Evolutionary conservation across 1,284 basidiomycete species (phyloP), one percentile per base, ranked within the genome.

Genomic region (Ceratorhiza oryzae-sativae): DNA sequence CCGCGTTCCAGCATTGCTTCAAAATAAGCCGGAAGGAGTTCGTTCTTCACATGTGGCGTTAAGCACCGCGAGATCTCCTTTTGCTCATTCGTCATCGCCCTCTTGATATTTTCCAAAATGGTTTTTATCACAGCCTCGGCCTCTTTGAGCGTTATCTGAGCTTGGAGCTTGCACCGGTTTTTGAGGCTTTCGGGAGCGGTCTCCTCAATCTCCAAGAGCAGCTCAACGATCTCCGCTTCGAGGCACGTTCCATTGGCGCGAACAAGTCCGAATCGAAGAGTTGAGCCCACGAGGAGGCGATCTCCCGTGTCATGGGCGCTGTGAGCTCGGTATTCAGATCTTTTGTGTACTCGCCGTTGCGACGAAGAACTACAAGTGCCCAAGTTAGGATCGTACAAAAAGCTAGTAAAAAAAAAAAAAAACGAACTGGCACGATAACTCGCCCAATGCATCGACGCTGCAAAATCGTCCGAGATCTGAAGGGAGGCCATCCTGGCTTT

Each of bases 191-290:
- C 70, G 0, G 86, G 82, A 27, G 86, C 85, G 1, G 84, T 83
- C 0, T 80, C 79, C 75, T 86, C 84, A 36, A 88, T 80, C 36
- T 87, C 86, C 71, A 81, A 76, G 25, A 87, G 76, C 1, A 88
- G 79, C 42, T 81, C 78, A 65, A 79, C 78, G 73, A 88, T 84
- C 27, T 67, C 63, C 1, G 80, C 77, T 73, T 72, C 30, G 80
- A 77, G 8, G 82, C 81, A 4, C 80, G 77, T 23, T 76, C 74
- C 74, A 88, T 85, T 6, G 82, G 77, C 0, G 78, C 80, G 76
- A 88, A 87, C n/a, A 88, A 78, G 75, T 88, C 85, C 0, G 83
- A 81, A 76, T 88, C 86, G 75, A 88, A 89, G 8, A 88, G 81
- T 75, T 85, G 82, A 13, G 83, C 81, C 87, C 87, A 89, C 45